Evolutionary conservation across 805 yeast genomes (phyloP), one percentile per base, ranked within the genome.

Genomic region (Myxozyma nipponensis): DNA sequence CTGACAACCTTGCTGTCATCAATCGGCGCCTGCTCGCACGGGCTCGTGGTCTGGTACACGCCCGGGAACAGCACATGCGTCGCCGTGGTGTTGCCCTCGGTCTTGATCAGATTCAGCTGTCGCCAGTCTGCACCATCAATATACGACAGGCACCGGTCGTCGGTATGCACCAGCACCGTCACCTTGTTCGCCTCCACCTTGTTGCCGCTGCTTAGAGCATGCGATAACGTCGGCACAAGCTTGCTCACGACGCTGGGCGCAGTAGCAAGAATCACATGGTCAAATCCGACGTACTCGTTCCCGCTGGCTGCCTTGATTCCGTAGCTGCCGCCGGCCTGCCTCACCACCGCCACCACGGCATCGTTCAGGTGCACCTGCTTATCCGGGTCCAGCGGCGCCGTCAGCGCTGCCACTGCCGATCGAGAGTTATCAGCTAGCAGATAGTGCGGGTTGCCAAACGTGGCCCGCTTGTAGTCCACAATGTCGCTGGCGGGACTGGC

Each of bases 1-100:
- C 49, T 39, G 6, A 53, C 35, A 23, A 53, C 38, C 32, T 41
- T 46, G 9, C 23, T 46, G 22, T 47, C 38, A 3, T 43, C 46
- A 13, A 53, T 53, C 1, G 15, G 17, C 24, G 18, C 3, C n/a
- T 32, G 45, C n/a, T 38, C 47, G 3, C 5, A 21, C 7, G 57
- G 57, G 22, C 46, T 42, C 17, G 57, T 53, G 5, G 57, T 53
- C 26, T 53, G 57, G 24, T 42, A 53, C 10, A 53, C 22, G 1
- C 55, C 57, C 3, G 54, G 57, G 37, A 32, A 43, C 28, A 53
- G 42, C 22, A 53, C 49, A 28, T 53, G 57, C 17, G 57, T 53
- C 15, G 49, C 23, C 41, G 50, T 56, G 25, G 57, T 47, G 2
- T 25, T 17, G 6, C 13, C 23, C 6, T 21, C 49, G 10, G 44